Percentiles rank a stretch among this genome's conserved stretches.
These are phyloP conservation scores for Populus nigra DNA, from an alignment of 345 rosid genomes.

Conservation along the genomic window DNA sequence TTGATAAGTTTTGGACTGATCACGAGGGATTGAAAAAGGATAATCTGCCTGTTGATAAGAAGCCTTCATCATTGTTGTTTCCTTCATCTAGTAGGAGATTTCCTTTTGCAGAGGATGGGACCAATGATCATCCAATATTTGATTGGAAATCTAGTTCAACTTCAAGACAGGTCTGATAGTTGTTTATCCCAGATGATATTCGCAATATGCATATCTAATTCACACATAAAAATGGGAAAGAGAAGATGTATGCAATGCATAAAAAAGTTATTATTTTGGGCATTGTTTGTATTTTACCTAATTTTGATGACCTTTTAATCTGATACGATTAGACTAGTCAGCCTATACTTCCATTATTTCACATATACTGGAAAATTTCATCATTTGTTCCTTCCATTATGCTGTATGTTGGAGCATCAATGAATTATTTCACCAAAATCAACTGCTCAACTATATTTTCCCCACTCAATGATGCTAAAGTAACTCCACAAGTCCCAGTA, in stretches of 20 bases:
- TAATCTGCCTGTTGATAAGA: slow-evolving; percentile 51
- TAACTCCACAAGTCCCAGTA: background rate
- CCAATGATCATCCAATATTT: slow-evolving; percentile 58
- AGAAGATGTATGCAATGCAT: background rate
- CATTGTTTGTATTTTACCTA: background rate
- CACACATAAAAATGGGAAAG: background rate
- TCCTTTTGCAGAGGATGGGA: slow-evolving; percentile 58
- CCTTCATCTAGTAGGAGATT: slow-evolving; percentile 70
- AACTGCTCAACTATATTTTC: background rate
- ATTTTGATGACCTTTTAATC: background rate
- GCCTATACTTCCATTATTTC: background rate
- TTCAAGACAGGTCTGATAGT: slow-evolving; percentile 60
- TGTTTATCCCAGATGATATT: slow-evolving; percentile 6
- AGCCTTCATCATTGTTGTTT: slow-evolving; percentile 63
- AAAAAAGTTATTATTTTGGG: background rate
- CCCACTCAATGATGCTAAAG: background rate
- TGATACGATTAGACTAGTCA: background rate
- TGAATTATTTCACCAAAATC: background rate
- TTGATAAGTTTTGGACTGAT: slow-evolving; percentile 72
- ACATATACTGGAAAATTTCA: background rate
- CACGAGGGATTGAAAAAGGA: slow-evolving; percentile 57
- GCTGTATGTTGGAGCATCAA: background rate
- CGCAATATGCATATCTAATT: background rate
- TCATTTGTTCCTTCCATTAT: background rate
- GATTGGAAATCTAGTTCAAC: slow-evolving; percentile 79